Base-by-base conservation (phyloP, 208 protist genomes). In the Leishmania braziliensis region DNA sequence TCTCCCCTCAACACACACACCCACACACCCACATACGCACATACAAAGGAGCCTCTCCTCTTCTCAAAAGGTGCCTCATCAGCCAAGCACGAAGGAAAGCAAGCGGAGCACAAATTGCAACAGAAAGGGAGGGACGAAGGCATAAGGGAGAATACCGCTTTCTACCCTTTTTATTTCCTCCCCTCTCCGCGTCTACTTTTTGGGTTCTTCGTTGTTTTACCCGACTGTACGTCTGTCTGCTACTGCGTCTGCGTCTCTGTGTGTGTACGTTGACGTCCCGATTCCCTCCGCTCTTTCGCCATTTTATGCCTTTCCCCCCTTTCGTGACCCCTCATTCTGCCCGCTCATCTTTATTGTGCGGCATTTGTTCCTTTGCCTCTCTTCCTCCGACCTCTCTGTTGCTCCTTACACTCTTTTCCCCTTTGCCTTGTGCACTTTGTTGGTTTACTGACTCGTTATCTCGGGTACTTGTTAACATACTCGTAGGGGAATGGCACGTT, bases 181-280 rank as follows among this genome's bases (percentile, higher is more conserved):
- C 8, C 39, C 12, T 48, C 2, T 26, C 39, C 1, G 39, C 39
- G 20, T 48, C 66, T 68, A 62, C 56, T 29, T 36, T 66, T 12
- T 66, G 60, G 60, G 9, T 36, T 66, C 60, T 39, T 66, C n/a
- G 26, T 82, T 79, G 29, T 75, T 62, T 54, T 68, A 58, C 56
- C 36, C 23, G 9, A n/a, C 26, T 48, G 43, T 6, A 33, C 16
- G 0, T 9, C 53, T 39, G 36, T 71, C 12, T 73, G 29, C 72
- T 1, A 46, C 0, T 50, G 46, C 9, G 48, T 53, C 36, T 71
- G 36, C 20, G 66, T n/a, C 10, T 36, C 0, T 62, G 56, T 62
- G 23, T 39, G 36, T 39, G 36, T 39, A 39, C 36, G 36, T 39
- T 18, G 56, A 29, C 56, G 9, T 62, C 6, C 23, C 23, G 56